These are phyloP conservation scores for Lasiosphaeria hispida DNA, from an alignment of 495 filamentous ascomycete genomes.

Conservation along the genomic window DNA sequence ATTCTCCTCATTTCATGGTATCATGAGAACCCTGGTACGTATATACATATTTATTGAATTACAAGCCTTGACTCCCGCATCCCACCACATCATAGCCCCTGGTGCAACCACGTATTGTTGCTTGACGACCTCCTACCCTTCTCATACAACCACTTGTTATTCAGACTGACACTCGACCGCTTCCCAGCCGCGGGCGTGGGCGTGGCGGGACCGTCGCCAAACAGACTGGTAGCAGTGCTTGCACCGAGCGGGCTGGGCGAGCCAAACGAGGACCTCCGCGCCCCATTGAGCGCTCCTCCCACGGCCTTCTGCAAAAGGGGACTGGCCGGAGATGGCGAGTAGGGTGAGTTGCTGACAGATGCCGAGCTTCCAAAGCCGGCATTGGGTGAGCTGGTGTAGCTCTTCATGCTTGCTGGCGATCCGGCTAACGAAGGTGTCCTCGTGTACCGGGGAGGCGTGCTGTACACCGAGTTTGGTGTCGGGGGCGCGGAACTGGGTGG, in stretches of 20 bases:
- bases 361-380: slow-evolving; percentile 40
- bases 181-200: slow-evolving; percentile 67
- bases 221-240: slow-evolving; percentile 50
- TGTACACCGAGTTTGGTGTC: slow-evolving; percentile 64
- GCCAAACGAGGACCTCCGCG: slow-evolving; percentile 62
- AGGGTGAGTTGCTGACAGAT: slow-evolving; percentile 17
- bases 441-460: slow-evolving; percentile 85
- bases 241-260: slow-evolving; percentile 49
- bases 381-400: slow-evolving; percentile 55
- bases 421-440: slow-evolving; percentile 62
- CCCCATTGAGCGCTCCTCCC: slow-evolving; percentile 45
- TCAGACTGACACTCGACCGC: slow-evolving; percentile 68
- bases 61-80: not conserved
- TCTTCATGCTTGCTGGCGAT: slow-evolving; percentile 48
- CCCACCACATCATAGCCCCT: slow-evolving; percentile 9
- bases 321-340: slow-evolving; percentile 44
- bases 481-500: slow-evolving; percentile 59
- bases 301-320: slow-evolving; percentile 68
- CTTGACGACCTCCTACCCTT: slow-evolving; percentile 51
- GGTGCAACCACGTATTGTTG: slow-evolving; percentile 34
- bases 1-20: slow-evolving; percentile 15
- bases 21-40: slow-evolving; percentile 9
- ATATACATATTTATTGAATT: not conserved
- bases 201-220: slow-evolving; percentile 43
- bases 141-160: slow-evolving; percentile 92